These are phyloP conservation scores for Zelopaecilomyces penicillatus DNA, from an alignment of 2,329 filamentous ascomycete genomes.

Conservation along the genomic window DNA sequence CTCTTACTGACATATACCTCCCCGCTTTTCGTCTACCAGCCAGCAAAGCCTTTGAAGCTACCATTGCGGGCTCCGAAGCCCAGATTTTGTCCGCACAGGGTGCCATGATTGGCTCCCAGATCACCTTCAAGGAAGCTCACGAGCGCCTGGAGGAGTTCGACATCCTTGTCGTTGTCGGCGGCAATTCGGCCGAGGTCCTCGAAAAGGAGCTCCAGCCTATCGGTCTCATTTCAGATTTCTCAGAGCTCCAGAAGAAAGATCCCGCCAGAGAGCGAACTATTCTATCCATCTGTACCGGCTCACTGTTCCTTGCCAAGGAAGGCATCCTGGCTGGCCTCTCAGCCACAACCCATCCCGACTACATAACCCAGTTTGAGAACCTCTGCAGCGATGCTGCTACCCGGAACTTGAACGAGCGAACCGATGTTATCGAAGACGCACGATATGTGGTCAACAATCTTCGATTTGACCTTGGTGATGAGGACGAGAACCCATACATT, in stretches of 20 bases:
- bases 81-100: conserved; percentile 54
- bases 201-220: conserved; percentile 62
- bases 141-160: conserved; percentile 68
- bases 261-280: conserved; percentile 73
- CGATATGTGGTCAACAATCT: conserved; percentile 89
- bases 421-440: conserved; percentile 71
- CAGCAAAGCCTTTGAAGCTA: conserved; percentile 51
- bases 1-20: conserved; percentile 4
- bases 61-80: conserved; percentile 44
- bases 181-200: conserved; percentile 54
- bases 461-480: conserved; percentile 73
- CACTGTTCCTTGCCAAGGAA: conserved; percentile 66
- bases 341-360: conserved; percentile 76
- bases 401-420: conserved; percentile 64
- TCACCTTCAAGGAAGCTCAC: conserved; percentile 71
- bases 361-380: conserved; percentile 72
- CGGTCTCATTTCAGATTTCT: conserved; percentile 64
- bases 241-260: conserved; percentile 71
- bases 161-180: conserved; percentile 69
- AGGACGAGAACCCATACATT: conserved; percentile 78
- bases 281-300: conserved; percentile 71
- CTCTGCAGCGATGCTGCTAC: conserved; percentile 67
- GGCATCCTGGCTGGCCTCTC: conserved; percentile 71
- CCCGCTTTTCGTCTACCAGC: conserved; percentile 23
- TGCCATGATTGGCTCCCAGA: conserved; percentile 62